Conservation (phyloP, 2,329 filamentous ascomycete genomes). For the Penicillium sp. region DNA sequence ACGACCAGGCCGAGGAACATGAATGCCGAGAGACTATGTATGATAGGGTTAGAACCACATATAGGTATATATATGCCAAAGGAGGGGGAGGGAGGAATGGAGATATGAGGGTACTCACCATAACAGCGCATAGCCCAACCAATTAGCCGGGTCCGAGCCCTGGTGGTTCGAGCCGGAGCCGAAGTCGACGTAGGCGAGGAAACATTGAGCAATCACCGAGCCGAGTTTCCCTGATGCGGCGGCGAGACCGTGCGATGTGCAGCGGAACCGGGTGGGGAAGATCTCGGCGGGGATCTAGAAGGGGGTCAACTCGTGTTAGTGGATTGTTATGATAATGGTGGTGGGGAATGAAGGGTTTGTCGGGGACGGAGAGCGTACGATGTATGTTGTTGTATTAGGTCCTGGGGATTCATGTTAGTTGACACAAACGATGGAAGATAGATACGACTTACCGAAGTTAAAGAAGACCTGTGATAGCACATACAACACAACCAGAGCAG, state of each 20-base stretch:
- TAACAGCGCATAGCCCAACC: conserved; percentile 22
- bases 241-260: conserved; percentile 54
- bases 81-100: background rate
- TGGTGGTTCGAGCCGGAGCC: conserved; percentile 8
- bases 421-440: background rate
- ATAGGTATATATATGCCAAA: background rate
- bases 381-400: conserved; percentile 36
- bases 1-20: conserved; percentile 36
- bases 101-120: conserved; percentile 9
- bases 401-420: conserved; percentile 8
- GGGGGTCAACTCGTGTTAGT: background rate
- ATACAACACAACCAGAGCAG: conserved; percentile 41
- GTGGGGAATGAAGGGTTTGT: background rate
- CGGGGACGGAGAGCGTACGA: conserved; percentile 26
- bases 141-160: conserved; percentile 3
- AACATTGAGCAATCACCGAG: conserved; percentile 34
- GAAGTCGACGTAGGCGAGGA: conserved; percentile 19
- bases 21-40: conserved; percentile 17
- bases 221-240: conserved; percentile 55
- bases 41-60: too few species aligned
- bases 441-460: conserved; percentile 38
- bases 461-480: conserved; percentile 48
- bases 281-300: conserved; percentile 50
- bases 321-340: background rate
- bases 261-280: conserved; percentile 56